A percentile compares a stretch with the other conserved stretches of the same genome.
These are phyloP conservation scores for Yamadazyma atlantica DNA, from an alignment of 1,139 yeast species.

Conservation along the genomic window DNA sequence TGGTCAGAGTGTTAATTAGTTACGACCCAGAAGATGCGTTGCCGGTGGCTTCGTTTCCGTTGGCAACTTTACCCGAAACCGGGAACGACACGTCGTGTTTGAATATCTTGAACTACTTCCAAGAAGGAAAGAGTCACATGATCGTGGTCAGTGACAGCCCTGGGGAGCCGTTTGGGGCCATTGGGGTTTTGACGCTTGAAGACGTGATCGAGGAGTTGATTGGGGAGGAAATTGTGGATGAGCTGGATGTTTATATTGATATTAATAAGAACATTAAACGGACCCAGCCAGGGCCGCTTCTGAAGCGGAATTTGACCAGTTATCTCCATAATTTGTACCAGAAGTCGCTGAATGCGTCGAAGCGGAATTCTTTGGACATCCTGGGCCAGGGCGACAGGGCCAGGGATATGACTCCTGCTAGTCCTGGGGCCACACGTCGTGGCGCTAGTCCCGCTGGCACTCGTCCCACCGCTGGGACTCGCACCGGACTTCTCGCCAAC, in stretches of 20 bases:
- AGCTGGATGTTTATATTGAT: constrained; percentile 92
- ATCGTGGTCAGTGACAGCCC: constrained; percentile 86
- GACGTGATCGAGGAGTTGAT: constrained; percentile 96
- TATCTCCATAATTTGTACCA: constrained; percentile 63
- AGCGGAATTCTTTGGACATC: constrained; percentile 31
- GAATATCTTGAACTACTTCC: constrained; percentile 91
- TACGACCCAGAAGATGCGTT: constrained; percentile 96
- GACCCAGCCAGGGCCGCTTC: constrained; percentile 80
- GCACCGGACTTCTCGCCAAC: constrained; percentile 5
- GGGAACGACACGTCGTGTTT: constrained; percentile 88
- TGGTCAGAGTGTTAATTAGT: constrained; percentile 87
- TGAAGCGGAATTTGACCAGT: constrained; percentile 67
- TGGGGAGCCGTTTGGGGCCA: constrained; percentile 83
- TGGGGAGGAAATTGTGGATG: constrained; percentile 97
- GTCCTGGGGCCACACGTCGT: constrained; percentile 79
- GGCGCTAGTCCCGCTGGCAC: too few species aligned
- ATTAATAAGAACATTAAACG: constrained; percentile 85
- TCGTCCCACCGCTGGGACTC: too few species aligned
- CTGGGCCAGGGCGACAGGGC: constrained; percentile 13
- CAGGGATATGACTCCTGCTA: constrained; percentile 52
- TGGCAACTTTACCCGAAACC: constrained; percentile 96
- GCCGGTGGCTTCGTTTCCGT: constrained; percentile 90
- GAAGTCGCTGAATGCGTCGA: constrained; percentile 32
- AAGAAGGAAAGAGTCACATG: constrained; percentile 98
- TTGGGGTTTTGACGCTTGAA: constrained; percentile 90